Evolutionary conservation across 108 stramenopile species (phyloP).

Genomic region (Mayamaea pseudoterrestris): DNA sequence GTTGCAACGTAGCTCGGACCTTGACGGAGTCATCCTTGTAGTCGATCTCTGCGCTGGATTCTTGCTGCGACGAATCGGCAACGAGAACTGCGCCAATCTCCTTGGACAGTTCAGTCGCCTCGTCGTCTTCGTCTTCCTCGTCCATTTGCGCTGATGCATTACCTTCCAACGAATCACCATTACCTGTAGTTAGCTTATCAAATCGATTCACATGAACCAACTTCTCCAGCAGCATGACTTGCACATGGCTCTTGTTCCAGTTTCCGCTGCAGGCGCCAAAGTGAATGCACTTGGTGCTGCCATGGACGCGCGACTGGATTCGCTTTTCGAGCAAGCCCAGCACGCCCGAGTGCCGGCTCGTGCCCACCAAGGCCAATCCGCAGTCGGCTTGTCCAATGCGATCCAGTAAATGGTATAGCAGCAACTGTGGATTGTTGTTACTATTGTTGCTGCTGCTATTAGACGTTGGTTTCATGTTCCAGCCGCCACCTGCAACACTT

Average conservation of each 20-base stretch:
- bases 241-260: not conserved
- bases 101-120: not conserved
- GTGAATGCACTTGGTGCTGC: constrained; percentile 51
- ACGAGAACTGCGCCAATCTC: not conserved
- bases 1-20: constrained; percentile 33
- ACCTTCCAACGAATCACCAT: no score
- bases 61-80: not conserved
- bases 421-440: constrained; percentile 43
- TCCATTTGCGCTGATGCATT: no score
- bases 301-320: constrained; percentile 65
- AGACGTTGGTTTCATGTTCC: constrained; percentile 9
- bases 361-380: constrained; percentile 49
- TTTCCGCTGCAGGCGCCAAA: constrained; percentile 15
- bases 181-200: no score
- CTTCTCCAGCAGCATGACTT: no score
- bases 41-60: not conserved
- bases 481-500: not conserved
- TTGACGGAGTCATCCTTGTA: not conserved
- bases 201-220: no score
- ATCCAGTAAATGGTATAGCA: constrained; percentile 79
- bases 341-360: constrained; percentile 37
- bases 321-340: constrained; percentile 60
- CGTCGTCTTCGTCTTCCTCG: no score
- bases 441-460: not conserved
- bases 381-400: constrained; percentile 61